These are phyloP conservation scores for Penicillium longicatenatum DNA, from an alignment of 495 filamentous ascomycete species.

Conservation along the genomic window DNA sequence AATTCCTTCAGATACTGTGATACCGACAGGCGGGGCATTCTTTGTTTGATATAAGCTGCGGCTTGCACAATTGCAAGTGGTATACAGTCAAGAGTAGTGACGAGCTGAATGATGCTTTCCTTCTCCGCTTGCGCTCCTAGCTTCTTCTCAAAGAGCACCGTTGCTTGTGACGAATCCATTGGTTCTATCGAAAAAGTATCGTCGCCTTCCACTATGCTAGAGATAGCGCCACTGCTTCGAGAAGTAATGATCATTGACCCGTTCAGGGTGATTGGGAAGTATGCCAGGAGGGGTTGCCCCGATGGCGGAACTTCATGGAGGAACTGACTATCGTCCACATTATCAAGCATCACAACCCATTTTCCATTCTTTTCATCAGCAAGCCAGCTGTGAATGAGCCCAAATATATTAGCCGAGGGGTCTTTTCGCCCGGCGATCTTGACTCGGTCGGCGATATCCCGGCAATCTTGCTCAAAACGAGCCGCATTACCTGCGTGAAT, in stretches of 20 bases:
- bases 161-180: conserved; percentile 32
- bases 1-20: conserved; percentile 37
- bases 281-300: neutral
- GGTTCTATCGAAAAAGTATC: conserved; percentile 43
- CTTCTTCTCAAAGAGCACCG: conserved; percentile 43
- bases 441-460: conserved; percentile 38
- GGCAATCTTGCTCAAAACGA: conserved; percentile 41
- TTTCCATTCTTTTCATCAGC: conserved; percentile 19
- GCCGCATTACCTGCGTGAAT: conserved; percentile 16
- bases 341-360: conserved; percentile 11
- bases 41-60: conserved; percentile 42
- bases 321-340: conserved; percentile 18
- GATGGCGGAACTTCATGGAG: conserved; percentile 17
- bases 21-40: neutral
- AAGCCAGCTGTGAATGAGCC: conserved; percentile 43
- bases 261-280: neutral
- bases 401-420: conserved; percentile 39
- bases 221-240: conserved; percentile 28
- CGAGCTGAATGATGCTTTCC: conserved; percentile 23
- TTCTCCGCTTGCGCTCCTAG: conserved; percentile 15
- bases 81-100: conserved; percentile 41
- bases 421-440: conserved; percentile 39
- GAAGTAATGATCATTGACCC: conserved; percentile 39
- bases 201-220: conserved; percentile 27
- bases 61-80: conserved; percentile 42